Conservation (phyloP, 257 asterid genomes). For the Eucommia ulmoides region DNA sequence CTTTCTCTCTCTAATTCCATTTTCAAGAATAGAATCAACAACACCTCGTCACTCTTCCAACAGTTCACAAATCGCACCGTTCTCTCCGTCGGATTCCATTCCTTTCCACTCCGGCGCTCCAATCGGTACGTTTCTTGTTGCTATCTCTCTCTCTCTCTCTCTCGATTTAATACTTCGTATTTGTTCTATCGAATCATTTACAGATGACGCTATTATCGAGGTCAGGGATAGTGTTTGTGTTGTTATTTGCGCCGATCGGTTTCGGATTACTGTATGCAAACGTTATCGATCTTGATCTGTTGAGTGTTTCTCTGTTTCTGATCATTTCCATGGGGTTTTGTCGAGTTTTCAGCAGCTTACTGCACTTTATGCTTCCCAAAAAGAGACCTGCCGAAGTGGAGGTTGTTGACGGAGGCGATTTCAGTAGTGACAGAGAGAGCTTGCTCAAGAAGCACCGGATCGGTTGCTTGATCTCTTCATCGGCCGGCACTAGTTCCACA, state of each 20-base stretch:
- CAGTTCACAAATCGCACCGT: too few species aligned
- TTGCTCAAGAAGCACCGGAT: slow-evolving; percentile 42
- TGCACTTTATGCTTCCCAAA: slow-evolving; percentile 95
- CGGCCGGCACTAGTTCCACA: too few species aligned
- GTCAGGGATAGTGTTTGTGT: background rate
- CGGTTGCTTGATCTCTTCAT: slow-evolving; percentile 19
- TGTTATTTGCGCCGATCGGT: slow-evolving; percentile 19
- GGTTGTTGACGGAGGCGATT: slow-evolving; percentile 43
- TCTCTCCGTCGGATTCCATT: slow-evolving; percentile 13
- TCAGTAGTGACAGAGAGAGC: slow-evolving; percentile 27
- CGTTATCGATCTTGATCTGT: slow-evolving; percentile 12
- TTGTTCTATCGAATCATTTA: background rate
- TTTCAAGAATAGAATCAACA: slow-evolving; percentile 4
- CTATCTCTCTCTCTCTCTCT: slow-evolving; percentile 3
- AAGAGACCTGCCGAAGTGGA: slow-evolving; percentile 91
- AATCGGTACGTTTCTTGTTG: slow-evolving; percentile 17
- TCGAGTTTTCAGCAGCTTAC: slow-evolving; percentile 48
- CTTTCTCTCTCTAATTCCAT: background rate
- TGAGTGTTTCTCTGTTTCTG: slow-evolving; percentile 20
- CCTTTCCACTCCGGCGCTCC: slow-evolving; percentile 16
- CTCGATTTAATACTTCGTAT: slow-evolving; percentile 2
- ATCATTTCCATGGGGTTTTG: slow-evolving; percentile 41
- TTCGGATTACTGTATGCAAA: slow-evolving; percentile 13
- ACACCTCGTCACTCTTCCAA: background rate
- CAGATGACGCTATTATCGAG: background rate